A percentile compares a stretch with the other conserved stretches of the same genome.
phyloP scores from a whole-genome alignment of 2,329 filamentous ascomycete species.

The Trichoderma arundinaceum region DNA sequence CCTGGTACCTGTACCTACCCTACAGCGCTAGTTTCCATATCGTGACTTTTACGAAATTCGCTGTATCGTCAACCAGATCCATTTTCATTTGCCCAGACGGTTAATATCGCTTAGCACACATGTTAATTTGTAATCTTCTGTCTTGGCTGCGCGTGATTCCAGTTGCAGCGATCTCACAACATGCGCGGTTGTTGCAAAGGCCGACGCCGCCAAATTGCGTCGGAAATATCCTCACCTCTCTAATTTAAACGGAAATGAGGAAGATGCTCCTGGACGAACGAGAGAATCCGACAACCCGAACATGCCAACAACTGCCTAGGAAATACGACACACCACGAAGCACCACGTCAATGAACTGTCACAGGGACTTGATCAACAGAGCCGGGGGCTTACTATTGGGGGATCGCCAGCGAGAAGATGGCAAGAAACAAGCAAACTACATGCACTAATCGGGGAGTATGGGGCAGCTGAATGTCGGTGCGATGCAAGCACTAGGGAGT shows the following conservation, averaged over 20 bases:
- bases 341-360: constrained; percentile 10
- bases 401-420: neutral
- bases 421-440: too few relatives aligned
- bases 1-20: neutral
- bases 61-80: neutral
- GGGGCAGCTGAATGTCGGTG: too few relatives aligned
- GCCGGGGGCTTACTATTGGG: too few relatives aligned
- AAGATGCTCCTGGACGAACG: neutral
- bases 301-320: neutral
- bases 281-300: constrained; percentile 9
- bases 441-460: too few relatives aligned
- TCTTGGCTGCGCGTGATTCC: neutral
- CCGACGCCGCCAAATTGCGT: constrained; percentile 9
- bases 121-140: constrained; percentile 9
- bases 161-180: neutral
- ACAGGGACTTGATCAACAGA: constrained; percentile 1
- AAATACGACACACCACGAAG: neutral
- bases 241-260: constrained; percentile 25
- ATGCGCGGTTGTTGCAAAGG: neutral
- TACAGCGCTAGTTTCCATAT: neutral
- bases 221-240: neutral
- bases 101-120: constrained; percentile 17
- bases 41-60: neutral
- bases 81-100: neutral
- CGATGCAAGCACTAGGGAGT: too few relatives aligned